These are phyloP conservation scores for Paxillus ammoniavirescens DNA, from an alignment of 768 basidiomycete species.

Conservation along the genomic window DNA sequence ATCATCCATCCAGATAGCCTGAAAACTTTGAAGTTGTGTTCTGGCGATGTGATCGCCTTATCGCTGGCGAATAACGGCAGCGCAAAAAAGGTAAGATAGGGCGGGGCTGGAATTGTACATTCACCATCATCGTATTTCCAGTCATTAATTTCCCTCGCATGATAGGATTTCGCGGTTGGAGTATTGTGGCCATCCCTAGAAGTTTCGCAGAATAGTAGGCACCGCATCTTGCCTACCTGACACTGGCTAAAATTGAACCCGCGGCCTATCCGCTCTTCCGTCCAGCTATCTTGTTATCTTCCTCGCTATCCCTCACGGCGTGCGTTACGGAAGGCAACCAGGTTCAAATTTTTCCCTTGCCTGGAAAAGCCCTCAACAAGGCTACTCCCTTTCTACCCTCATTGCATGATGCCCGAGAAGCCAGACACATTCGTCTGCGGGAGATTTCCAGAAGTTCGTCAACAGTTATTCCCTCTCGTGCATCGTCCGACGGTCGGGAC, in stretches of 20 bases:
- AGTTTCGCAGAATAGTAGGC: slow-evolving; percentile 56
- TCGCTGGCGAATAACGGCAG: slow-evolving; percentile 35
- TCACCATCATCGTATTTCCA: slow-evolving; percentile 6
- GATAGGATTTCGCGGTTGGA: slow-evolving; percentile 64
- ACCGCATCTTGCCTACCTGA: slow-evolving; percentile 3
- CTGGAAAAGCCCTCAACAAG: slow-evolving; percentile 35
- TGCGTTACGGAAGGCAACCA: slow-evolving; percentile 48
- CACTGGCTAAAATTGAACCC: slow-evolving; percentile 15
- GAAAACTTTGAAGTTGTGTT: slow-evolving; percentile 58
- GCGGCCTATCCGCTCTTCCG: slow-evolving; percentile 1
- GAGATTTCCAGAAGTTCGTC: slow-evolving; percentile 38
- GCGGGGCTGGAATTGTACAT: slow-evolving; percentile 8
- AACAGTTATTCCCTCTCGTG: slow-evolving; percentile 11
- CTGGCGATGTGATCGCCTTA: slow-evolving; percentile 69
- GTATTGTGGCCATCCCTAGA: slow-evolving; percentile 76
- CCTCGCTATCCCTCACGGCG: slow-evolving; percentile 61
- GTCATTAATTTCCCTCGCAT: slow-evolving; percentile 15
- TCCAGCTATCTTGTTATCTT: slow-evolving; percentile 55
- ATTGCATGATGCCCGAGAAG: slow-evolving; percentile 49
- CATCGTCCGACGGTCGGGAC: slow-evolving; percentile 15
- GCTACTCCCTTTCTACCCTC: slow-evolving; percentile 47
- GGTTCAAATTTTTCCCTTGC: slow-evolving; percentile 50
- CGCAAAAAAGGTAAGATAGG: slow-evolving; percentile 35
- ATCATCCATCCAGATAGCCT: slow-evolving; percentile 60
- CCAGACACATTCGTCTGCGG: slow-evolving; percentile 49